phyloP scores from a whole-genome alignment of 345 rosid species.

The Geranium rotundifolium region DNA sequence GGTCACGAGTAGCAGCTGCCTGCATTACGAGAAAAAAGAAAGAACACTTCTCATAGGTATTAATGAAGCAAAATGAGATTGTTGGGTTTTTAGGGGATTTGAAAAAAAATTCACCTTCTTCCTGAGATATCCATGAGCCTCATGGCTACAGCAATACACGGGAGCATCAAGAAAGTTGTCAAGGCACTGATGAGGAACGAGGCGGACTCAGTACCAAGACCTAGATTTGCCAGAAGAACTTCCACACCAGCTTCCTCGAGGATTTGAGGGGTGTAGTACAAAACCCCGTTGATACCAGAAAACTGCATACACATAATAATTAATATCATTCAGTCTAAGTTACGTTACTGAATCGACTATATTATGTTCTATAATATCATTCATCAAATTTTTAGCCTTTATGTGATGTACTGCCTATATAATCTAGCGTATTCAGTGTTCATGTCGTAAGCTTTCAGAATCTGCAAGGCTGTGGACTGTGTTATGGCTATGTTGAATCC shows the following conservation, averaged over 20 bases:
- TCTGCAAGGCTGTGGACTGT: too few relatives aligned
- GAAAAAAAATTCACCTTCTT: slow-evolving; percentile 45
- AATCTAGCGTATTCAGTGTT: too few relatives aligned
- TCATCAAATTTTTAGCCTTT: too few relatives aligned
- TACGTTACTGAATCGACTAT: too few relatives aligned
- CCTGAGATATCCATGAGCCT: slow-evolving; percentile 88
- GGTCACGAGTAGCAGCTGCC: slow-evolving; percentile 68
- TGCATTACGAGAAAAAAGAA: slow-evolving; percentile 21
- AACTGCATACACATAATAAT: slow-evolving; percentile 32
- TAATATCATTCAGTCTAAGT: too few relatives aligned
- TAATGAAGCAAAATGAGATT: too few relatives aligned
- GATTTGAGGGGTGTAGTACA: slow-evolving; percentile 97
- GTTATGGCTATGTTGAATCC: too few relatives aligned
- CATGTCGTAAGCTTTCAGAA: too few relatives aligned
- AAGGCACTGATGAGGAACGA: slow-evolving; percentile 89
- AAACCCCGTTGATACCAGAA: slow-evolving; percentile 91
- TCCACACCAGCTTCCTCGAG: slow-evolving; percentile 86
- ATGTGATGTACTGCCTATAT: too few relatives aligned
- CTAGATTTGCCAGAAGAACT: slow-evolving; percentile 67
- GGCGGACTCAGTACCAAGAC: slow-evolving; percentile 63
- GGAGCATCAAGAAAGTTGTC: slow-evolving; percentile 87
- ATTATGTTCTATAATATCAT: too few relatives aligned
- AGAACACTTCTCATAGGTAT: too few relatives aligned
- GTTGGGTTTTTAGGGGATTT: too few relatives aligned
- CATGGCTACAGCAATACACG: slow-evolving; percentile 85